Conservation (phyloP, 352 stramenopile species). For the Globisporangium lucens region DNA sequence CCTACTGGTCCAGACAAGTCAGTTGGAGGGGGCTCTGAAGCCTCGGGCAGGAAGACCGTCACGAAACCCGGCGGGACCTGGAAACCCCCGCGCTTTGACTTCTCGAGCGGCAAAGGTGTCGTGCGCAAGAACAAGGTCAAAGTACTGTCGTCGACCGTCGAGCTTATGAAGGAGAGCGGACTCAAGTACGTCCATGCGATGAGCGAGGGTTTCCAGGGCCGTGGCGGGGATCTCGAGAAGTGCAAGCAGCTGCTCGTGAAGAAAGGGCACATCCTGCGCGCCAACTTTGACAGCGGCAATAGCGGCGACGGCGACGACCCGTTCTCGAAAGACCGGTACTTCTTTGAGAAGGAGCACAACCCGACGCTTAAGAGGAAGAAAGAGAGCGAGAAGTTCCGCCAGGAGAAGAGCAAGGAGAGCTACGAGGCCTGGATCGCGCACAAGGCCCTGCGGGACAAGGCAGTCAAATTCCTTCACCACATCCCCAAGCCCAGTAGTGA, state of each 20-base stretch:
- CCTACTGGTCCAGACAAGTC: constrained; percentile 24
- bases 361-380: constrained; percentile 47
- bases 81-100: constrained; percentile 67
- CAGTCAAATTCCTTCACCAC: constrained; percentile 65
- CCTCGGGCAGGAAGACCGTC: constrained; percentile 1
- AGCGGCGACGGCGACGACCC: constrained; percentile 38
- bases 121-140: constrained; percentile 56
- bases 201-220: constrained; percentile 82
- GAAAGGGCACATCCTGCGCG: constrained; percentile 68
- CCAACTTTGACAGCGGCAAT: constrained; percentile 55
- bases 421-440: constrained; percentile 76
- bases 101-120: constrained; percentile 59
- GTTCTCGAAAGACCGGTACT: constrained; percentile 70
- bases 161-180: constrained; percentile 70
- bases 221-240: constrained; percentile 81
- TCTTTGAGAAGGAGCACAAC: constrained; percentile 73
- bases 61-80: constrained; percentile 18
- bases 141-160: constrained; percentile 64
- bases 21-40: neutral
- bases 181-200: constrained; percentile 86
- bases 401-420: constrained; percentile 64
- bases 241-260: constrained; percentile 71
- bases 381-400: constrained; percentile 34
- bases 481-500: constrained; percentile 46
- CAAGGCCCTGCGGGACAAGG: constrained; percentile 79